phyloP scores from a whole-genome alignment of 768 basidiomycete genomes.

The Coprinellus micaceus region DNA sequence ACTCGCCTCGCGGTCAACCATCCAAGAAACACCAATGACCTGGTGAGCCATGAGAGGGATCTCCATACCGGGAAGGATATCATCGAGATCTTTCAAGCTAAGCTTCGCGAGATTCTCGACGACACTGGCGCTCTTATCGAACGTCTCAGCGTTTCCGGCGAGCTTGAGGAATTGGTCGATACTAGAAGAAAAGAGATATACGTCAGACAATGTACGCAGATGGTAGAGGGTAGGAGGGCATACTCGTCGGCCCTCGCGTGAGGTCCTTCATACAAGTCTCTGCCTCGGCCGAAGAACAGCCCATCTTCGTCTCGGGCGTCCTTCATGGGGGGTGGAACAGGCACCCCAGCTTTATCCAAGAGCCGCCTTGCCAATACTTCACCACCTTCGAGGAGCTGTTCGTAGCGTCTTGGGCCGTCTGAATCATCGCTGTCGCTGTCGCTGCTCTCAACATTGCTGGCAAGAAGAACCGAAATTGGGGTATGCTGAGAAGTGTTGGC shows the following conservation, averaged over 20 bases:
- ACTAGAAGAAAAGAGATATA: slow-evolving; percentile 31
- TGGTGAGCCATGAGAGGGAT: slow-evolving; percentile 69
- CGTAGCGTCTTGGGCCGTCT: slow-evolving; percentile 11
- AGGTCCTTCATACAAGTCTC: slow-evolving; percentile 42
- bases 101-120: slow-evolving; percentile 54
- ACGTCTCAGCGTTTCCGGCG: slow-evolving; percentile 55
- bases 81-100: slow-evolving; percentile 43
- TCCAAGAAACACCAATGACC: slow-evolving; percentile 59
- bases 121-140: slow-evolving; percentile 58
- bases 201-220: neutral
- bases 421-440: slow-evolving; percentile 1
- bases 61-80: slow-evolving; percentile 54
- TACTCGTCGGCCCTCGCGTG: slow-evolving; percentile 50
- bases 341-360: slow-evolving; percentile 20
- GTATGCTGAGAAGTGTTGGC: no score
- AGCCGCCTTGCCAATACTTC: slow-evolving; percentile 13
- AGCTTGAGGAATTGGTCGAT: slow-evolving; percentile 51
- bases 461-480: neutral
- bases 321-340: slow-evolving; percentile 24
- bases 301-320: slow-evolving; percentile 41
- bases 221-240: slow-evolving; percentile 14
- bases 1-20: slow-evolving; percentile 47
- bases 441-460: neutral
- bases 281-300: slow-evolving; percentile 44
- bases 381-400: slow-evolving; percentile 17